Percentiles rank a stretch among this genome's conserved stretches.
Evolutionary conservation across 331 rosid species (phyloP).

Genomic region (Rosa hybrid): DNA sequence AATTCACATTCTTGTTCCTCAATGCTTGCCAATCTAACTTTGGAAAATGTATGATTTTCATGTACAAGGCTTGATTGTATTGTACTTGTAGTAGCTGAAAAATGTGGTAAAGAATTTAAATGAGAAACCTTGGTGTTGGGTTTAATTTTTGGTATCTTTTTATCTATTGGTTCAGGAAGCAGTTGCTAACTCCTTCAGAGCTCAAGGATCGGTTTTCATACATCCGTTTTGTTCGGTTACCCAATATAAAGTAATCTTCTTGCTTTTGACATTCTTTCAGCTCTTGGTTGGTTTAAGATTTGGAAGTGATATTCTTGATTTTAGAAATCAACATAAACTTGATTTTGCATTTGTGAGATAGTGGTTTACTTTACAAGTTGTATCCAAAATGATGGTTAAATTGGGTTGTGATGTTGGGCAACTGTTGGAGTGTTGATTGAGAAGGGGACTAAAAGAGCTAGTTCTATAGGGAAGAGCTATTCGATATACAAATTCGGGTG

Average conservation of each 20-base stretch:
- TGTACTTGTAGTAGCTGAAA: background rate
- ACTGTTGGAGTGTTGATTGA: conserved; percentile 87
- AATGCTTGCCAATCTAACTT: too few species aligned
- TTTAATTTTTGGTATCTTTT: background rate
- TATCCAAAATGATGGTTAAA: background rate
- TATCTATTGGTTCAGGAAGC: conserved; percentile 46
- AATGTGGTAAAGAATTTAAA: background rate
- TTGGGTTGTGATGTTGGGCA: conserved; percentile 27
- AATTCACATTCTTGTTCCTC: too few species aligned
- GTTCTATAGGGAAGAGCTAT: conserved; percentile 71
- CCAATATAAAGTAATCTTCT: conserved; percentile 60
- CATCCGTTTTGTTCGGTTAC: conserved; percentile 76
- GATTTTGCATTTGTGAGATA: background rate
- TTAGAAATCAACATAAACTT: background rate
- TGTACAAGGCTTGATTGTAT: background rate
- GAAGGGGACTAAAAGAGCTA: conserved; percentile 64
- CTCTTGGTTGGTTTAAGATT: background rate
- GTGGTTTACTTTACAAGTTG: background rate
- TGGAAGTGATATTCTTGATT: background rate
- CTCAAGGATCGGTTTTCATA: conserved; percentile 64
- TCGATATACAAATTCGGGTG: conserved; percentile 73
- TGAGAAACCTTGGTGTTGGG: background rate
- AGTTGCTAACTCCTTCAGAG: conserved; percentile 54
- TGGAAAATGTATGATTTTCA: too few species aligned
- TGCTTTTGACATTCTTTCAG: conserved; percentile 9